Base-by-base conservation (phyloP, 257 asterid genomes). In the Linderniella brevidens region DNA sequence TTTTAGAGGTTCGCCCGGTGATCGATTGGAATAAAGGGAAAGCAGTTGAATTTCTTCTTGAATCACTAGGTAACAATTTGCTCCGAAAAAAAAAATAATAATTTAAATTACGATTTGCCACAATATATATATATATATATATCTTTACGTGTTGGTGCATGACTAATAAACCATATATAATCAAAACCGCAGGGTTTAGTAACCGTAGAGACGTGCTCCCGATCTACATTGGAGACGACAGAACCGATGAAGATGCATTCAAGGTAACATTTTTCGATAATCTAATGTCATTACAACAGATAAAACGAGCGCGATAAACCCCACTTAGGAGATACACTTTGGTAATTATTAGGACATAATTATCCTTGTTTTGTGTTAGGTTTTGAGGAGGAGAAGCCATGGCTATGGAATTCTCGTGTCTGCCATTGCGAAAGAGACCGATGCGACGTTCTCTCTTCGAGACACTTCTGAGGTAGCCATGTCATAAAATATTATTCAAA, bases 211-310 rank as follows among this genome's bases (percentile, higher is more conserved):
- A 46, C 35, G 51, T 46, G 10, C 51, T 46, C 10, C 51, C 51
- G 5, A 46, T 46, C 10, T 46, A 46, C 51, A 35, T 46, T 11
- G 51, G 51, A 8, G 51, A 46, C 14, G 51, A 46, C 36, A 29
- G 51, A 13, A 46, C 51, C 7, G 51, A 46, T 19, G 51, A 46
- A 19, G 51, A 46, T 19, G 51, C 51, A 19, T 46, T 46, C 11
- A 46, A 46, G 35, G 51, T 46, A 19, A 43, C 17, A 15, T 43
- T n/a, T n/a, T n/a, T n/a, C n/a, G 11, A 15, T 9, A 43, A 1
- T 43, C 3, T 25, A 25, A 25, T 25, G 32, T n/a, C 32, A 25
- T 43, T 13, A 12, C 17, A 8, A 43, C 17, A n/a, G 9, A 3
- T 8, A 43, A 43, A n/a, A 43, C 48, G 9, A 39, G 15, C 9